phyloP scores from a whole-genome alignment of 768 basidiomycete species.

The Boletus subparvulus region DNA sequence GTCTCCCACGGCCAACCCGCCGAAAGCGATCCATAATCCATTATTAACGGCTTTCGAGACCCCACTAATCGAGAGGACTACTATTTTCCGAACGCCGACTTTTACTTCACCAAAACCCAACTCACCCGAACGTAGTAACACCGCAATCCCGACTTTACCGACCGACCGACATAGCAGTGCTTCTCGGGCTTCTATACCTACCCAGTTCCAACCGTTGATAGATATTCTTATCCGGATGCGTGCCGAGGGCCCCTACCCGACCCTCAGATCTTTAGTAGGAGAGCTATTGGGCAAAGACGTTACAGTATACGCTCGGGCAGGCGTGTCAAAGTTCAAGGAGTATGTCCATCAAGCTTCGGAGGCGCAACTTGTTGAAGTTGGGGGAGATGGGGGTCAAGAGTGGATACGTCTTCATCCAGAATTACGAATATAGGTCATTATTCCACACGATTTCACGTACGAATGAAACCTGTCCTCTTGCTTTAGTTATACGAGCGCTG shows the following conservation, averaged over 20 bases:
- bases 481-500: constrained; percentile 12
- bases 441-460: constrained; percentile 1
- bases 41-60: constrained; percentile 7
- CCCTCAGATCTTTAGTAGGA: constrained; percentile 40
- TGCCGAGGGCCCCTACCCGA: constrained; percentile 31
- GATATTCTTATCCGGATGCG: constrained; percentile 32
- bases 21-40: not conserved
- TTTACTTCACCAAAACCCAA: not conserved
- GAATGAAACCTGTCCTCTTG: constrained; percentile 2
- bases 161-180: not conserved
- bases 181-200: constrained; percentile 5
- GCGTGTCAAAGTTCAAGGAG: constrained; percentile 41
- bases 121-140: not conserved
- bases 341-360: constrained; percentile 42
- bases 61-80: constrained; percentile 6
- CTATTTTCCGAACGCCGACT: not conserved
- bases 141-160: not conserved
- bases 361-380: constrained; percentile 40
- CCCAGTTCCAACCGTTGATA: constrained; percentile 33
- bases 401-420: constrained; percentile 37
- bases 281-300: constrained; percentile 28
- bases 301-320: constrained; percentile 42
- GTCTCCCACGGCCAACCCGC: constrained; percentile 18
- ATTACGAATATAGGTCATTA: constrained; percentile 11
- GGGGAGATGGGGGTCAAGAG: constrained; percentile 36